Percentiles rank a stretch among this genome's conserved stretches.
Conservation (phyloP, 768 basidiomycete species). For the Macrolepiota dolichaula region DNA sequence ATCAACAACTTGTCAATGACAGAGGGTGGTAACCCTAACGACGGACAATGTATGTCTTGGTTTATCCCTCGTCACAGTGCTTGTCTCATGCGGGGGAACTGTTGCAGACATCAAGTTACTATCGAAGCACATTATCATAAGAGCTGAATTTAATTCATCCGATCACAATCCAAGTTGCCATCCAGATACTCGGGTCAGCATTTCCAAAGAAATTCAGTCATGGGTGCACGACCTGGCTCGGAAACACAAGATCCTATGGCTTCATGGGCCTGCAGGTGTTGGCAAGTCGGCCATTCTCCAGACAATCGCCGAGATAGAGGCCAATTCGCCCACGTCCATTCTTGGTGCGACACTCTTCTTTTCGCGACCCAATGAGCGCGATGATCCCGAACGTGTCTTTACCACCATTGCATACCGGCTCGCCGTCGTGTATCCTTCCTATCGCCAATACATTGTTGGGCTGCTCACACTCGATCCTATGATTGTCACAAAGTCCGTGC, state of each 20-base stretch:
- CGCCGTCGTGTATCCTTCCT: background rate
- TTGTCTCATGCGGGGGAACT: too few relatives aligned
- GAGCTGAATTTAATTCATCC: background rate
- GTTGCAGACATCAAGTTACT: too few relatives aligned
- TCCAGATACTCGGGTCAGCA: background rate
- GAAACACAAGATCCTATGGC: background rate
- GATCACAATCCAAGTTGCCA: background rate
- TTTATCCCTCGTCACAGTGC: too few relatives aligned
- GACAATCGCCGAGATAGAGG: background rate
- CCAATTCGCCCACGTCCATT: background rate
- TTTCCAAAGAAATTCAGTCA: background rate
- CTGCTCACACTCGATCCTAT: background rate
- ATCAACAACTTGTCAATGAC: too few relatives aligned
- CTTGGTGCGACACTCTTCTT: slow-evolving; percentile 8
- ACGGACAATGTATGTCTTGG: too few relatives aligned
- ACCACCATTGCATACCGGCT: slow-evolving; percentile 4
- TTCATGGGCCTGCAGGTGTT: background rate
- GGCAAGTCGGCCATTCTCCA: too few relatives aligned
- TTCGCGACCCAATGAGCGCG: background rate
- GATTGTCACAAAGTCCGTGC: background rate
- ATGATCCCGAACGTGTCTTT: background rate
- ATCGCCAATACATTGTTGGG: background rate
- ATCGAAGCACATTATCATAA: too few relatives aligned
- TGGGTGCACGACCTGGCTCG: background rate
- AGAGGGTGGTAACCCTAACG: too few relatives aligned